These are phyloP conservation scores for Trichoderma sp. DNA, from an alignment of 2,329 filamentous ascomycete species.

Conservation along the genomic window DNA sequence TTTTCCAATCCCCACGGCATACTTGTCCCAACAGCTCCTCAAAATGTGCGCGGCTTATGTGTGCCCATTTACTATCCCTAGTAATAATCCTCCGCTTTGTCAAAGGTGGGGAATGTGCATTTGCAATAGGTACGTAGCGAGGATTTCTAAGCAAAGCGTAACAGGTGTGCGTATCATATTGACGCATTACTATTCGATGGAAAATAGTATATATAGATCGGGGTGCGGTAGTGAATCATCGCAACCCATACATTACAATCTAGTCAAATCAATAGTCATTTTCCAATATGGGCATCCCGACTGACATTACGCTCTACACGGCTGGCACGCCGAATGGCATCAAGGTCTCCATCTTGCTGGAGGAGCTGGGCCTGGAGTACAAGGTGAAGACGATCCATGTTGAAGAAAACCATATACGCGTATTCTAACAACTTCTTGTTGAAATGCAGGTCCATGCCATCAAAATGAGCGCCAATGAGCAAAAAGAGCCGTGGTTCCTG, in stretches of 20 bases:
- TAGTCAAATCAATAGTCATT: neutral
- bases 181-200: neutral
- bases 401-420: neutral
- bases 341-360: constrained; percentile 83
- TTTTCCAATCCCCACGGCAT: neutral
- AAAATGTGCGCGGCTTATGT: no score
- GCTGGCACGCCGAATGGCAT: constrained; percentile 84
- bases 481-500: constrained; percentile 85
- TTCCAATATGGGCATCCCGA: constrained; percentile 37
- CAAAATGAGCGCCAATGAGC: constrained; percentile 71
- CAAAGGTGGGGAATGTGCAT: neutral
- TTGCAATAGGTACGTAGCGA: no score
- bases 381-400: no score
- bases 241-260: constrained; percentile 28
- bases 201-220: neutral
- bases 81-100: neutral
- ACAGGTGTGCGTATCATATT: neutral
- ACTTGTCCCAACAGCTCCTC: no score
- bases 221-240: neutral
- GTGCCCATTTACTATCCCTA: no score
- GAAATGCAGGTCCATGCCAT: constrained; percentile 56
- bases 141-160: neutral
- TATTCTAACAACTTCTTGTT: neutral
- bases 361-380: constrained; percentile 84
- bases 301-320: constrained; percentile 81